These are phyloP conservation scores for Oehlia diaphana DNA, from an alignment of 192 early-diverging fungal genomes.

Conservation along the genomic window DNA sequence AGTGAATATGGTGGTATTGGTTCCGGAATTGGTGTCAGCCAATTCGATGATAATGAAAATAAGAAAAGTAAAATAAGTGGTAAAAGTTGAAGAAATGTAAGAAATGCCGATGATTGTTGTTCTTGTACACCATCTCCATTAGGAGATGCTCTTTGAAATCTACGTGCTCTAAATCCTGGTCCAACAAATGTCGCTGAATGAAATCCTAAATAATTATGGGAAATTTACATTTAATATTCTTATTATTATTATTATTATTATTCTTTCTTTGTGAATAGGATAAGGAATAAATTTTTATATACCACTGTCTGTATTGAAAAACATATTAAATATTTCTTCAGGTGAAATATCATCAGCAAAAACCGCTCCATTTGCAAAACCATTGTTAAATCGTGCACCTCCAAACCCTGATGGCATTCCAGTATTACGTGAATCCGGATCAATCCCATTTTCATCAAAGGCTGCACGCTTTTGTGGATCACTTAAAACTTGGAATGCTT, in stretches of 20 bases:
- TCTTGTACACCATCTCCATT: conserved; percentile 39
- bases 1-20: conserved; percentile 62
- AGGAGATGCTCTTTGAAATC: conserved; percentile 37
- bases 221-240: neutral
- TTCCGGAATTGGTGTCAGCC: conserved; percentile 44
- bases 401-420: conserved; percentile 33
- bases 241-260: too few species aligned
- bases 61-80: conserved; percentile 78
- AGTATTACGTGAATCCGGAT: conserved; percentile 51
- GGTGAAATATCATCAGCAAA: conserved; percentile 77
- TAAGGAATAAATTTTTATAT: conserved; percentile 3
- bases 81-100: conserved; percentile 70
- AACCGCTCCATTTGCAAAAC: conserved; percentile 38
- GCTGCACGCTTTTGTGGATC: conserved; percentile 81
- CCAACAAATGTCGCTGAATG: conserved; percentile 54
- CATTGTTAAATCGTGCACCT: conserved; percentile 40
- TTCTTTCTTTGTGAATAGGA: neutral
- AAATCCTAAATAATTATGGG: conserved; percentile 33
- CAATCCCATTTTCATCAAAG: conserved; percentile 85
- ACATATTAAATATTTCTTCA: conserved; percentile 96
- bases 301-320: conserved; percentile 67
- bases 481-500: conserved; percentile 87
- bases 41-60: conserved; percentile 67
- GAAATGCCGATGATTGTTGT: conserved; percentile 44
- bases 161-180: conserved; percentile 44